These are phyloP conservation scores for Phyllosticta capitalensis DNA, from an alignment of 2,329 filamentous ascomycete species.

Conservation along the genomic window DNA sequence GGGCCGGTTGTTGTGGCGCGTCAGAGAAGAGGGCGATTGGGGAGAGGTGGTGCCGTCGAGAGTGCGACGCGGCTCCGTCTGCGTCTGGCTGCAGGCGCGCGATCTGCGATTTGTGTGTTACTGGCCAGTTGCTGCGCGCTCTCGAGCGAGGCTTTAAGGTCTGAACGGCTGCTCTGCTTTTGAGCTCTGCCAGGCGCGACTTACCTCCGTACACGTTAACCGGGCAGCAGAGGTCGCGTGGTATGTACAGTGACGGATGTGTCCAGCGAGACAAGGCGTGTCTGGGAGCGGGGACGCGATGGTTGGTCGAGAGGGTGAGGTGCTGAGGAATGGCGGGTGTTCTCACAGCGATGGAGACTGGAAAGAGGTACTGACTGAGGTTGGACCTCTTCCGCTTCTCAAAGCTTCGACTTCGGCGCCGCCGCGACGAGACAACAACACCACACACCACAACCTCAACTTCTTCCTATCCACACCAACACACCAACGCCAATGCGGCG, in stretches of 20 bases:
- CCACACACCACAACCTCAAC: neutral
- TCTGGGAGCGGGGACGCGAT: neutral
- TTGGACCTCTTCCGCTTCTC: neutral
- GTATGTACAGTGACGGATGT: neutral
- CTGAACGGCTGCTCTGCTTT: neutral
- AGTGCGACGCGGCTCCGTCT: slow-evolving; percentile 7
- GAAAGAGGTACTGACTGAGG: neutral
- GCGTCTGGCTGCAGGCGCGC: slow-evolving; percentile 7
- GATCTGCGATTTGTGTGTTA: slow-evolving; percentile 6
- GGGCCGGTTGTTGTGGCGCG: slow-evolving; percentile 4
- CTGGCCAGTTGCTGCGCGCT: neutral
- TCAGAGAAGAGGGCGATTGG: slow-evolving; percentile 8
- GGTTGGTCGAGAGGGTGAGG: neutral
- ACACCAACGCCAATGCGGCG: neutral
- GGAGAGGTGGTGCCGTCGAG: slow-evolving; percentile 3
- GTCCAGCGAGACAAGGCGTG: neutral
- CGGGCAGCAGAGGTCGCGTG: neutral
- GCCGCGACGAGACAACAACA: neutral
- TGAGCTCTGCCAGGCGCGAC: neutral
- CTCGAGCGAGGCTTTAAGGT: neutral
- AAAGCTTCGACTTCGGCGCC: neutral
- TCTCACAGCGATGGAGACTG: neutral
- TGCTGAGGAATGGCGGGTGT: neutral
- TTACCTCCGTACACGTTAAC: neutral
- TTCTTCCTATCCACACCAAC: neutral